A percentile compares a stretch with the other conserved stretches of the same genome.
phyloP scores from a whole-genome alignment of 345 rosid species.

The Eucalyptus tenuipes region DNA sequence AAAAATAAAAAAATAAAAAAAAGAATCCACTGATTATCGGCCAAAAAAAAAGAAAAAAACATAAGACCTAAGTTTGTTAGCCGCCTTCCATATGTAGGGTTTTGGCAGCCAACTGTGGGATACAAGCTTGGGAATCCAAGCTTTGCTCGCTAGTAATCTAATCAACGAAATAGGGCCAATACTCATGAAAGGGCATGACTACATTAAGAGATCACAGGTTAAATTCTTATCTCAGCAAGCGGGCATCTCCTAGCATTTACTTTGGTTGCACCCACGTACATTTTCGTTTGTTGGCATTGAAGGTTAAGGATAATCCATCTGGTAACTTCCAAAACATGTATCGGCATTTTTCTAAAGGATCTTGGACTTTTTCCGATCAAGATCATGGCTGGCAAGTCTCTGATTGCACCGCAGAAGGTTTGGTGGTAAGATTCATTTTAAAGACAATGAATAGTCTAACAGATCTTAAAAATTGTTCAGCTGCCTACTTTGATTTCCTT shows the following conservation, averaged over 20 bases:
- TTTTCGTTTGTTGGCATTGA: neutral
- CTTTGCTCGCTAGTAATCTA: constrained; percentile 25
- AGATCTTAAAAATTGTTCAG: neutral
- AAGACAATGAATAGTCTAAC: neutral
- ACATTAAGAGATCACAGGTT: constrained; percentile 41
- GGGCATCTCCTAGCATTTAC: neutral
- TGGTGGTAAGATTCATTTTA: neutral
- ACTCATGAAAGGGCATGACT: constrained; percentile 16
- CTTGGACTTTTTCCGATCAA: constrained; percentile 20
- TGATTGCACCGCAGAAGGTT: constrained; percentile 22
- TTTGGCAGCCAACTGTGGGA: constrained; percentile 65
- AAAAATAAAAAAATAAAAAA: too few relatives aligned
- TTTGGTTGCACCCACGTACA: neutral
- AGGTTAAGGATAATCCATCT: constrained; percentile 12
- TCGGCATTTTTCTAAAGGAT: constrained; percentile 20
- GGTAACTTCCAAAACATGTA: constrained; percentile 12
- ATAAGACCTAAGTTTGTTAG: neutral
- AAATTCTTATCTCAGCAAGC: neutral
- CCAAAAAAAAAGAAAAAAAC: too few relatives aligned
- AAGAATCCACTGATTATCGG: too few relatives aligned
- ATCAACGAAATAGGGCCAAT: constrained; percentile 10
- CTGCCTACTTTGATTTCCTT: neutral
- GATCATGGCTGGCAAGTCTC: constrained; percentile 29
- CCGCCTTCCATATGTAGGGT: constrained; percentile 3
- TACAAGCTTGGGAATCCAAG: constrained; percentile 24